Evolutionary conservation across 1,284 basidiomycete species (phyloP), one percentile per base, ranked within the genome.

Genomic region (Moesziomyces globuligerus): DNA sequence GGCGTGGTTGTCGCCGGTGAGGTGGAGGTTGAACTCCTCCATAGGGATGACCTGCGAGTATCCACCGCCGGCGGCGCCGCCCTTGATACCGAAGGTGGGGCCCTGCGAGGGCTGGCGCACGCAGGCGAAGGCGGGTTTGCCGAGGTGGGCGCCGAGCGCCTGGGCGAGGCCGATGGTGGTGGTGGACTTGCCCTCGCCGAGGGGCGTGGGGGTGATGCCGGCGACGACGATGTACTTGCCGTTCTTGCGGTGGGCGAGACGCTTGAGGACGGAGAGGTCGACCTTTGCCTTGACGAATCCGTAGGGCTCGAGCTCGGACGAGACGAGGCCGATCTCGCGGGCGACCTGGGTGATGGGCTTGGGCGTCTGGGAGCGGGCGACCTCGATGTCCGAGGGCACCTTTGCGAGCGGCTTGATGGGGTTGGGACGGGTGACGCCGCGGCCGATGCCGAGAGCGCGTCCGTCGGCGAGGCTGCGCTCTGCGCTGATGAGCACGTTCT

Each of bases 31-130:
- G 84, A 96, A 96, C 90, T 97, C 94, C 81, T 97, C 94, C 94
- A 97, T 97, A 49, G 94, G 94, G 84, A 98, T 98, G 78, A 98
- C 92, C 83, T 98, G 95, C 82, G 93, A 94, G 86, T 98, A 99
- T 58, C 95, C 95, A 74, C 95, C 95, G 52, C 96, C 95, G 50
- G 95, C 95, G 29, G 95, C 96, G 79, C 96, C 96, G 77, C 95
- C 95, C 85, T 99, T 99, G 87, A 99, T 97, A 81, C 96, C 95
- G 81, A 98, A 99, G 0, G 95, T 98, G 26, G 95, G 95, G 17
- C 96, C 95, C 84, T 99, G 95, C 83, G 93, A 95, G 2, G 95
- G 95, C 83, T 99, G 96, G 62, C 95, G 91, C n/a, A 98, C 94
- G 84, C 94, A 97, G 48, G 96, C 96, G 84, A 98, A 98, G 10